Evolutionary conservation across 2,329 filamentous ascomycete species (phyloP), one percentile per base, ranked within the genome.

Genomic region (Rasamsonia emersonii): DNA sequence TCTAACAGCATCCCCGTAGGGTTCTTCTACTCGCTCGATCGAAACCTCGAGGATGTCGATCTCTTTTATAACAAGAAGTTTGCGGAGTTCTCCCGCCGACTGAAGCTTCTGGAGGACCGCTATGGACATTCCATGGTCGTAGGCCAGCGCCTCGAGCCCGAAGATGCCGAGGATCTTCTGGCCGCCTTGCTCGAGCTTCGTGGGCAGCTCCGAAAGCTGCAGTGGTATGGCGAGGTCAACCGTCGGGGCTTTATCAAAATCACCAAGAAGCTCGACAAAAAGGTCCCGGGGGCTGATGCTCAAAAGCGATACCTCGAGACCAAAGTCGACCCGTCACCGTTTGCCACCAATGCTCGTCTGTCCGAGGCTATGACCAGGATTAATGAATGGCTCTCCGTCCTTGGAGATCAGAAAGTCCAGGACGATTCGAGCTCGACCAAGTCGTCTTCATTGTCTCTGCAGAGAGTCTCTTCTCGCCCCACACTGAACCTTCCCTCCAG

Each of bases 151-250:
- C 73, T 94, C 41, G 89, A 95, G 53, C 74, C 79, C 40, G 86
- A 95, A 54, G 91, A 98, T 61, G 71, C 81, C 25, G 85, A 95
- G 57, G 91, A 98, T 59, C 70, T 96, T 28, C 82, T 93, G 67
- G 86, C 82, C 20, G 86, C 88, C 20, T 67, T 98, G 30, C 73
- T 96, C 18, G 91, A 98, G 60, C 70, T 96, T 38, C 77, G 91
- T 36, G 81, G 79, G 32, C 84, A 93, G 53, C 64, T 96, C 44
- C 75, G 91, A 38, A 96, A 96, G 50, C 68, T 98, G 32, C 84
- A 93, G 58, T 96, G 88, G 88, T 98, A 96, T 55, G 89, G 88
- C 30, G 89, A 96, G 62, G 89, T 96, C 50, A 98, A 98, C 58
- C 77, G 88, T 32, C 74, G 85, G 42, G 91, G 91, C 2, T 98